phyloP scores from a whole-genome alignment of 371 early-diverging fungal genomes.

The Chytridium lagenaria region DNA sequence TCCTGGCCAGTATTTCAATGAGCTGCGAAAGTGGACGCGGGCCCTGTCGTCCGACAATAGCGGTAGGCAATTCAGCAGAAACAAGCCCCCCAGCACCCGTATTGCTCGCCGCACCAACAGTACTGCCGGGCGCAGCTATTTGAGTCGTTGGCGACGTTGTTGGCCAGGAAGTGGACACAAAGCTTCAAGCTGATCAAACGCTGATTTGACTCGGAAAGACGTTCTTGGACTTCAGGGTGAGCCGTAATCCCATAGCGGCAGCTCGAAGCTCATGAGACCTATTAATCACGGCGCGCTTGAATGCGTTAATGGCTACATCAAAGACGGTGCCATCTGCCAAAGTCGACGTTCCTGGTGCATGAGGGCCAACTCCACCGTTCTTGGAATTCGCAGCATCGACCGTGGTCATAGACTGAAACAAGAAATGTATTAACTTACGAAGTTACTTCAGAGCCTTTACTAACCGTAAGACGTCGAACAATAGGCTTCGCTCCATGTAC shows the following conservation, averaged over 20 bases:
- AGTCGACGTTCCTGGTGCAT: conserved; percentile 1
- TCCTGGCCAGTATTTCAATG: conserved; percentile 30
- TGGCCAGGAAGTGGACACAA: conserved; percentile 26
- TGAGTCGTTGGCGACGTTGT: conserved; percentile 15
- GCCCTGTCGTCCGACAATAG: background rate
- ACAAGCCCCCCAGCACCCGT: background rate
- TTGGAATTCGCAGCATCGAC: conserved; percentile 27
- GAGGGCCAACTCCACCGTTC: conserved; percentile 12
- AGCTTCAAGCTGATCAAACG: conserved; percentile 34
- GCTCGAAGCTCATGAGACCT: conserved; percentile 33
- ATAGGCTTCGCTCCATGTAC: conserved; percentile 35
- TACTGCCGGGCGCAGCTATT: background rate
- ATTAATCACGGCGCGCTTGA: conserved; percentile 37
- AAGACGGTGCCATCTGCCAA: conserved; percentile 37
- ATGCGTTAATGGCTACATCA: conserved; percentile 37
- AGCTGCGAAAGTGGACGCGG: conserved; percentile 23
- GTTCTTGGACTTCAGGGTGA: conserved; percentile 33
- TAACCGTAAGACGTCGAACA: conserved; percentile 26
- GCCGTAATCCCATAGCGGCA: conserved; percentile 27
- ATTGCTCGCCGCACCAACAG: background rate
- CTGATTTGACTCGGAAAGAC: conserved; percentile 25
- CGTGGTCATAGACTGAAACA: conserved; percentile 32
- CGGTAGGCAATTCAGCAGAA: background rate
- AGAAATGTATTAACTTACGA: background rate
- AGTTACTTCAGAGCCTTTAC: background rate